Conservation (phyloP, 148 eudicot genomes). For the Suaeda aralocaspica region DNA sequence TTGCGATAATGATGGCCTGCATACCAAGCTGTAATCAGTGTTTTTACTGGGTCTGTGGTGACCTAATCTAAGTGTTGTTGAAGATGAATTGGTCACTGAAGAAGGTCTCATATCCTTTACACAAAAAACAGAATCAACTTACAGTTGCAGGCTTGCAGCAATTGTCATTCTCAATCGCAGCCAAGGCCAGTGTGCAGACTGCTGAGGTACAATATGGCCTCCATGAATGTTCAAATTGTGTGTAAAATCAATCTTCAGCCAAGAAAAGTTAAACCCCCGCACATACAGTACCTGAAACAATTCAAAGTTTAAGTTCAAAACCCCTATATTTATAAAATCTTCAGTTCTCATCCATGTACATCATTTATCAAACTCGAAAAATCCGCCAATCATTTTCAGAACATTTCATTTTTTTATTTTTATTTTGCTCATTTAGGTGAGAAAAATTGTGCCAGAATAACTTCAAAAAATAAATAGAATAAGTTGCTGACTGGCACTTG, state of each 20-base stretch:
- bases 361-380: no score
- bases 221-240: slow-evolving; percentile 16
- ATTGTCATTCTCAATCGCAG: slow-evolving; percentile 8
- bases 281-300: slow-evolving; percentile 50
- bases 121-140: slow-evolving; percentile 18
- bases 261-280: slow-evolving; percentile 38
- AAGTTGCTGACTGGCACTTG: not conserved
- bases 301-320: slow-evolving; percentile 9
- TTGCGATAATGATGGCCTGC: not conserved
- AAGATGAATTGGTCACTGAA: slow-evolving; percentile 6
- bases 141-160: slow-evolving; percentile 21
- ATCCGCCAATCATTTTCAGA: no score
- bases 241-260: slow-evolving; percentile 8
- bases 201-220: slow-evolving; percentile 9
- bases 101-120: not conserved
- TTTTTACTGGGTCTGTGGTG: not conserved
- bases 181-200: slow-evolving; percentile 2
- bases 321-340: not conserved
- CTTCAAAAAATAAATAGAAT: not conserved
- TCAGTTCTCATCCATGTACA: not conserved
- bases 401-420: not conserved
- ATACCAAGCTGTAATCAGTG: slow-evolving; percentile 6
- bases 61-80: slow-evolving; percentile 1
- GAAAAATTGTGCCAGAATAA: not conserved
- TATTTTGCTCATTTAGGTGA: not conserved